Base-by-base conservation (phyloP, 2,329 filamentous ascomycete genomes). In the Fusarium neocosmosporiellum region DNA sequence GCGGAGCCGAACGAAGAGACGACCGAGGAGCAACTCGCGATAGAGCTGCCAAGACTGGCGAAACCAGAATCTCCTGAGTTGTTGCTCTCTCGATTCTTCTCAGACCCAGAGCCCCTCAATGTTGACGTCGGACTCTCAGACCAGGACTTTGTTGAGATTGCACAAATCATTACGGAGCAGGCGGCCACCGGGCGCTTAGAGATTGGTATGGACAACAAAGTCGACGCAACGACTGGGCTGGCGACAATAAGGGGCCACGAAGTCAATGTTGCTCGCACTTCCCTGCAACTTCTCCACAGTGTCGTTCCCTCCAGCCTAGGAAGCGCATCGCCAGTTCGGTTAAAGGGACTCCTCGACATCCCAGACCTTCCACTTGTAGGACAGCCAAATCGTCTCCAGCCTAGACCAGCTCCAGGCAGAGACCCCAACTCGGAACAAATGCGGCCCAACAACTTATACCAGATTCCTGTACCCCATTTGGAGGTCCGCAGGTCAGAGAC, bases 101-200 rank as follows among this genome's bases (percentile, higher is more conserved):
- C 87, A 2, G 88, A 91, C 27, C 87, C 88, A 7, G 88, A 91
- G 73, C 89, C 89, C 11, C 79, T 86, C 1, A 79, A 81, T 34
- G 74, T 86, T 11, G 84, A 87, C 27, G 77, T 86, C 27, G 81
- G 83, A 11, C 79, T 87, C 18, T 81, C 84, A 2, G 89, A 91
- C 63, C 87, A 90, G 4, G 90, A 93, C 43, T 85, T 89, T 66
- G 89, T 94, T 36, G 88, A 89, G 59, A 86, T 92, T 29, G 92
- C 91, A 0, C 92, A 94, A 75, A 88, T 94, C 39, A 81, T 94
- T n/a, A 91, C 91, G 3, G 91, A 93, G 67, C 92, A 94, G 78
- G 88, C 91, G 24, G 86, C 89, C 3, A 88, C 86, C 11, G 88
- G 90, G 1, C 83, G 78, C 16, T 74, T 88, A 31, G 80, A 82